Base-by-base conservation (phyloP, 2,329 filamentous ascomycete genomes). In the Leptodontidium sp. region DNA sequence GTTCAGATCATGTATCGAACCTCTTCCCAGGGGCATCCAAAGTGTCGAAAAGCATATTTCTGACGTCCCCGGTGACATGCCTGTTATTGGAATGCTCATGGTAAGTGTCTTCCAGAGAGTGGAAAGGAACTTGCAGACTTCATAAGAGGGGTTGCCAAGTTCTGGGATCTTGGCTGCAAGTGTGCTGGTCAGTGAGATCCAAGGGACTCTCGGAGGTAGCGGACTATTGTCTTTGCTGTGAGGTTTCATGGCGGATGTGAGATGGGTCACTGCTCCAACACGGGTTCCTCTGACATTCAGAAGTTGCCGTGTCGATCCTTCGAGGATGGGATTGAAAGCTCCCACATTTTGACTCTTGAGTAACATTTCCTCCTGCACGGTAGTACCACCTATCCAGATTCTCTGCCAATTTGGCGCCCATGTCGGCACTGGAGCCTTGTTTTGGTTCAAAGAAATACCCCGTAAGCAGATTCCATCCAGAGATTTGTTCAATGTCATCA, bases 401-500 rank as follows among this genome's bases (percentile, higher is more conserved):
- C 21, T 59, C 5, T 43, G 35, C 61, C 59, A 67, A 26, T 66
- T 69, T n/a, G 59, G 59, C 1, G 57, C 64, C 68, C 64, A 69
- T 4, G 52, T 64, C 49, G 68, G 68, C 38, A 65, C 40, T 14
- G n/a, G n/a, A 26, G 24, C 38, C 1, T n/a, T 17, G 32, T 24
- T 35, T 8, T 47, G 26, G 3, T 57, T 24, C 32, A 58, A 24
- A 38, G 43, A 43, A 43, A 61, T 43, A 4, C 68, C 68, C 53
- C 64, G 65, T 15, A 70, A 24, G 52, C 68, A 70, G 11, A 70
- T 66, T 2, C 53, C 58, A 62, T 70, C 68, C 21, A 70, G 52
- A n/a, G 61, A 65, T n/a, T 57, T 53, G 15, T 65, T 43, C 26
- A 58, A 43, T 32, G 12, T 52, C 52, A 70, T 63, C 57, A 70